These are phyloP conservation scores for Penicillium freii DNA, from an alignment of 2,329 filamentous ascomycete genomes.

Conservation along the genomic window DNA sequence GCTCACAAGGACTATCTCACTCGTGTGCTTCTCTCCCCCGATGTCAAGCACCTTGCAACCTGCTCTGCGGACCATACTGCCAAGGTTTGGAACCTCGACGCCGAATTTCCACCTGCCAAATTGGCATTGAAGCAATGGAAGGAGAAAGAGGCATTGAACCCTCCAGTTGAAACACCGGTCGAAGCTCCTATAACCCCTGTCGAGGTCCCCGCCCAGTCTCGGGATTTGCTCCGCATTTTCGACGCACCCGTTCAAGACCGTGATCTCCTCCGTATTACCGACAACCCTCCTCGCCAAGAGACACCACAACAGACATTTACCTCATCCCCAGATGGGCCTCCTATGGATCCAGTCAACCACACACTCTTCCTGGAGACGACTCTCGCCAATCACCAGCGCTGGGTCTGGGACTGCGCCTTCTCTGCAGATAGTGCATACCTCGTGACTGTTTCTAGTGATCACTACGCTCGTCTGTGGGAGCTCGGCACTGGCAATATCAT, in stretches of 20 bases:
- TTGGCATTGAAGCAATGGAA: constrained; percentile 30
- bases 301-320: constrained; percentile 35
- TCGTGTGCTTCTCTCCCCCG: constrained; percentile 83
- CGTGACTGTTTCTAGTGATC: constrained; percentile 89
- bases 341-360: constrained; percentile 47
- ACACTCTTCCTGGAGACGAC: constrained; percentile 79
- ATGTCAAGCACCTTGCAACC: constrained; percentile 90
- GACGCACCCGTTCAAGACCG: constrained; percentile 24
- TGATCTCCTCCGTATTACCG: constrained; percentile 30
- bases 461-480: constrained; percentile 92
- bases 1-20: constrained; percentile 93
- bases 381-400: constrained; percentile 84
- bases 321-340: constrained; percentile 39
- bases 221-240: constrained; percentile 30
- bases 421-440: constrained; percentile 90
- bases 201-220: constrained; percentile 22
- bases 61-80: constrained; percentile 93
- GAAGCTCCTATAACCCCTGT: constrained; percentile 19
- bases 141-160: constrained; percentile 18
- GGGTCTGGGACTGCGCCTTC: constrained; percentile 98
- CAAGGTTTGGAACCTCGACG: constrained; percentile 92
- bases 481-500: constrained; percentile 83
- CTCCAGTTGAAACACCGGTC: constrained; percentile 9
- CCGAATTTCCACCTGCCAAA: constrained; percentile 51
- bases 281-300: constrained; percentile 25